Evolutionary conservation across 139 green algal species (phyloP), one percentile per base, ranked within the genome.

Genomic region (Mesotaenium endlicherianum): DNA sequence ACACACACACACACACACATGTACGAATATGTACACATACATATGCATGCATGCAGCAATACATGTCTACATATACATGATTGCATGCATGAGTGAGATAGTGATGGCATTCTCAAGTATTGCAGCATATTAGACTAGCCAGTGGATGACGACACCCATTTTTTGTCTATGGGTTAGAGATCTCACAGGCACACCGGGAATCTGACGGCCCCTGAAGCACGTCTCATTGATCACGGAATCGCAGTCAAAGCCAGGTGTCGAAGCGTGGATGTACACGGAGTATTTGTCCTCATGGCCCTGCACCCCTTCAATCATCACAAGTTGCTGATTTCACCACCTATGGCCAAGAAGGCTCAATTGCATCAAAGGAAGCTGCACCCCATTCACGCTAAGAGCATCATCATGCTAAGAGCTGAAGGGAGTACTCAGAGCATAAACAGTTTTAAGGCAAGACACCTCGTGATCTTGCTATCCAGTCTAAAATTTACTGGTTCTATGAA

Each of bases 221-320:
- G 44, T 44, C 5, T 36, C 41, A 30, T 82, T 82, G 26, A 82
- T n/a, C 20, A 67, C 39, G 3, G 34, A 26, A 14, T 82, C 59
- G 75, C 75, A 82, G 16, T 82, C 42, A 30, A 44, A 82, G 30
- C 49, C 75, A n/a, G 43, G 4, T 20, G 26, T 82, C 20, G 75
- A 82, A 0, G 75, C 75, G 59, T 82, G 75, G 53, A 82, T 50
- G 45, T 82, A 82, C 26, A 82, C 49, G 40, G 75, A 72, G 47
- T 82, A 82, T 36, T 43, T 47, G 26, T 50, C 47, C 47, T 82
- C 75, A 30, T 82, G 42, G 41, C 75, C 75, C 43, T 82, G 75
- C 17, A 53, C 1, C 47, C 34, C 4, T 55, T 77, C 69, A 43
- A 6, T 26, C 30, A 16, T 77, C 20, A 47, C 30, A 43, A 44